These are phyloP conservation scores for Ogataea sp. DNA, from an alignment of 805 yeast genomes.

Conservation along the genomic window DNA sequence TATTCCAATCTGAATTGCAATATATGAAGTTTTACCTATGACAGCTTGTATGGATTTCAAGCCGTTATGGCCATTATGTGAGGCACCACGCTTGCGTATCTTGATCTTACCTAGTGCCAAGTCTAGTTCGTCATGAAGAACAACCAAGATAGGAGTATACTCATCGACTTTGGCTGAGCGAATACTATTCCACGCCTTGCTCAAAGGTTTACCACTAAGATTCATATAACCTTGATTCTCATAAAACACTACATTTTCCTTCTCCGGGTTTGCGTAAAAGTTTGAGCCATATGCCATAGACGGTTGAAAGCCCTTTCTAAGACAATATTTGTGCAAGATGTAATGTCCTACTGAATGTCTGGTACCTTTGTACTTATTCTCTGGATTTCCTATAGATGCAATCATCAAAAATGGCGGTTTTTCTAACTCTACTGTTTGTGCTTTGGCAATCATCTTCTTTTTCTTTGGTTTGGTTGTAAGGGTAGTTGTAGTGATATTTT, in stretches of 20 bases:
- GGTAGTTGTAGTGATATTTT: background rate
- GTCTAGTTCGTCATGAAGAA: constrained; percentile 76
- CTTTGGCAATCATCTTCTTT: background rate
- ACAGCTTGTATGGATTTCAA: constrained; percentile 45
- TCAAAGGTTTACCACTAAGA: constrained; percentile 51
- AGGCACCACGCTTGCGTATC: constrained; percentile 48
- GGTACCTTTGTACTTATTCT: constrained; percentile 47
- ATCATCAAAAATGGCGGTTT: constrained; percentile 22
- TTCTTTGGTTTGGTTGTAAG: background rate
- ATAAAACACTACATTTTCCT: constrained; percentile 33
- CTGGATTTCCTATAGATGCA: constrained; percentile 75
- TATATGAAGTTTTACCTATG: constrained; percentile 41
- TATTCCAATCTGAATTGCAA: constrained; percentile 71
- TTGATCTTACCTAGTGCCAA: constrained; percentile 58
- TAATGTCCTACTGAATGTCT: constrained; percentile 77
- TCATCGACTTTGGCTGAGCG: constrained; percentile 14
- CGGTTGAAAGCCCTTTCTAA: constrained; percentile 12
- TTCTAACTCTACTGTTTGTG: background rate
- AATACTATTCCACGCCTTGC: constrained; percentile 38
- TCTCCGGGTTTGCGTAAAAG: constrained; percentile 11
- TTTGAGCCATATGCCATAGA: constrained; percentile 15
- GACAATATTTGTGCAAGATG: constrained; percentile 29
- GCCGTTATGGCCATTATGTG: constrained; percentile 83
- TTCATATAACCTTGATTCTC: constrained; percentile 63
- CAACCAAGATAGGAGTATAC: constrained; percentile 36